Conservation (phyloP, 2,329 filamentous ascomycete species). For the Trichothecium sympodiale region DNA sequence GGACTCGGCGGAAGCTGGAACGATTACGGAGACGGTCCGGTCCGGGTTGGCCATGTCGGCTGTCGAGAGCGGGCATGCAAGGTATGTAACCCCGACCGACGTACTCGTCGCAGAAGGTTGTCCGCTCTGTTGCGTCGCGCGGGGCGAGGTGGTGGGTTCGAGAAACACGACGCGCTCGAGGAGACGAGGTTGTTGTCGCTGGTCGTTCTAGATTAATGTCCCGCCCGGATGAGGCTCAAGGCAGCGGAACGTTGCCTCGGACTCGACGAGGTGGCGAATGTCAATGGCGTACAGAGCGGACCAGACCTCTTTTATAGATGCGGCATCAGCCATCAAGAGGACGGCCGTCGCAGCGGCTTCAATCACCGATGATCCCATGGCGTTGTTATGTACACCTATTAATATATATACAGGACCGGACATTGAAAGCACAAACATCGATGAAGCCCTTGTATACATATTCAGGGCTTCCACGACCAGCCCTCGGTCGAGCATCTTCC, state of each 20-base stretch:
- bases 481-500: too few species aligned
- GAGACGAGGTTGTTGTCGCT: constrained; percentile 21
- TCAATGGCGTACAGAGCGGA: constrained; percentile 8
- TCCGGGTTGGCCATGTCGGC: constrained; percentile 32
- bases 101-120: constrained; percentile 41
- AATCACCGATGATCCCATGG: too few species aligned
- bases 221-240: constrained; percentile 15
- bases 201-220: constrained; percentile 24
- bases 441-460: too few species aligned
- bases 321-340: not conserved
- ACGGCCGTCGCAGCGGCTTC: too few species aligned
- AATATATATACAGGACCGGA: too few species aligned
- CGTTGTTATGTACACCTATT: too few species aligned
- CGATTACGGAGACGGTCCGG: constrained; percentile 33
- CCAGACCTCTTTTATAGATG: not conserved
- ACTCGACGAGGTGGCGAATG: constrained; percentile 24
- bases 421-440: too few species aligned
- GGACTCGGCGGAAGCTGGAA: constrained; percentile 37
- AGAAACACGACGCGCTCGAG: constrained; percentile 23
- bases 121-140: constrained; percentile 15
- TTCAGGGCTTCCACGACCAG: too few species aligned
- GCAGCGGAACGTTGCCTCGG: constrained; percentile 25
- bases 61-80: constrained; percentile 40
- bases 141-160: constrained; percentile 19
- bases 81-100: constrained; percentile 37